These are phyloP conservation scores for Malus domestica DNA, from an alignment of 306 rosid species.

Conservation along the genomic window DNA sequence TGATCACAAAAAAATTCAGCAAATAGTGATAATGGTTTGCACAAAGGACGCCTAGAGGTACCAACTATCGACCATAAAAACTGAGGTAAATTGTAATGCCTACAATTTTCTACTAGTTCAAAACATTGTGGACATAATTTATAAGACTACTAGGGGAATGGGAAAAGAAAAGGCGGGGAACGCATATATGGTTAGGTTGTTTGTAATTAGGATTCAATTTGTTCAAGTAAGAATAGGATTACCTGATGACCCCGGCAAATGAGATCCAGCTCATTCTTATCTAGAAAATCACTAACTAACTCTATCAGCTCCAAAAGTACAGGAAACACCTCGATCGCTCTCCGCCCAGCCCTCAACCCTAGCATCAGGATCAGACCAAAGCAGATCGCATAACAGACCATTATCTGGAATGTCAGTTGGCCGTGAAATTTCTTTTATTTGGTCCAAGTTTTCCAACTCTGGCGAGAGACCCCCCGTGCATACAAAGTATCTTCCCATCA, in stretches of 20 bases:
- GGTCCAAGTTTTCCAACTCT: slow-evolving; percentile 57
- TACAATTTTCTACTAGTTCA: background rate
- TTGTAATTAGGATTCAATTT: background rate
- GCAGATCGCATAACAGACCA: slow-evolving; percentile 79
- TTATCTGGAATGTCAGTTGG: slow-evolving; percentile 71
- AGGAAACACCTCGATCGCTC: slow-evolving; percentile 73
- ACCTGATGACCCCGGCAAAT: slow-evolving; percentile 88
- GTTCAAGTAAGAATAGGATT: slow-evolving; percentile 12
- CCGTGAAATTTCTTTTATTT: slow-evolving; percentile 52
- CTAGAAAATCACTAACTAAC: slow-evolving; percentile 54
- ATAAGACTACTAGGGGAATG: background rate
- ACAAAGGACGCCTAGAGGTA: background rate
- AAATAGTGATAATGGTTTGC: background rate
- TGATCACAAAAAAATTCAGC: background rate
- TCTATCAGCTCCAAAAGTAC: slow-evolving; percentile 59
- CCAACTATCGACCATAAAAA: background rate
- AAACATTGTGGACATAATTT: background rate
- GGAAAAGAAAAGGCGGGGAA: background rate
- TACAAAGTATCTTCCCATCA: slow-evolving; percentile 65
- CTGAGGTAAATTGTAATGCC: background rate
- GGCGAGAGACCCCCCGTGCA: slow-evolving; percentile 88
- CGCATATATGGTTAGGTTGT: background rate
- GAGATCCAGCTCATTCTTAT: slow-evolving; percentile 71
- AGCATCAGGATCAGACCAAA: slow-evolving; percentile 79
- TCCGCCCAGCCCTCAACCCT: slow-evolving; percentile 58